A percentile compares a stretch with the other conserved stretches of the same genome.
Evolutionary conservation across 2,329 filamentous ascomycete genomes (phyloP).

Genomic region (Penicillium thymicola): DNA sequence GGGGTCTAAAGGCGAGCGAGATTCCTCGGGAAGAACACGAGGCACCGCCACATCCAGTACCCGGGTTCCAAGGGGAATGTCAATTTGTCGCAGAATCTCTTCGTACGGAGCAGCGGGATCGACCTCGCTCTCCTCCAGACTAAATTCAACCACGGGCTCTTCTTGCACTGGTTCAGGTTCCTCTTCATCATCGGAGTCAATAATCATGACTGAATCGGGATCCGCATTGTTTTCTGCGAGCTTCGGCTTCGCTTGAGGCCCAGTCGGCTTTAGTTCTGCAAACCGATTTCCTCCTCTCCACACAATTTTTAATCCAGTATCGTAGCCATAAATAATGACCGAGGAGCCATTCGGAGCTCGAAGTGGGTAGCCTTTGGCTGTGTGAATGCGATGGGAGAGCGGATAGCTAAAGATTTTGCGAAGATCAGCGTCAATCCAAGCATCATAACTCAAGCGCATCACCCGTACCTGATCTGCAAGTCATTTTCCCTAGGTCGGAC

Average conservation of each 20-base stretch:
- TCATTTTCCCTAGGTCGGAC: slow-evolving; percentile 40
- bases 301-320: slow-evolving; percentile 55
- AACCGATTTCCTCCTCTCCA: slow-evolving; percentile 59
- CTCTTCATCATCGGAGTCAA: slow-evolving; percentile 56
- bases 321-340: slow-evolving; percentile 59
- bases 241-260: slow-evolving; percentile 24
- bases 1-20: slow-evolving; percentile 40
- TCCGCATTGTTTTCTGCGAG: slow-evolving; percentile 23
- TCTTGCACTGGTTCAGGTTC: slow-evolving; percentile 24
- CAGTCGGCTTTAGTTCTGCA: slow-evolving; percentile 31
- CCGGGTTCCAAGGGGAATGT: slow-evolving; percentile 53
- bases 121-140: slow-evolving; percentile 54
- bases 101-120: slow-evolving; percentile 56
- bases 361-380: slow-evolving; percentile 56
- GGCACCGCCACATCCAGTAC: slow-evolving; percentile 53
- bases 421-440: slow-evolving; percentile 5
- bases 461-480: slow-evolving; percentile 42
- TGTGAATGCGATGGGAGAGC: slow-evolving; percentile 56
- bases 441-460: background rate
- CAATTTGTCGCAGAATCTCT: slow-evolving; percentile 52
- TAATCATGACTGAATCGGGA: slow-evolving; percentile 51
- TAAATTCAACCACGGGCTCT: slow-evolving; percentile 42
- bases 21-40: slow-evolving; percentile 43
- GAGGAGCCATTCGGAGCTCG: slow-evolving; percentile 60
- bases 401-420: slow-evolving; percentile 51